Evolutionary conservation across 305 asterid species (phyloP).

Genomic region (Galium porrigens): DNA sequence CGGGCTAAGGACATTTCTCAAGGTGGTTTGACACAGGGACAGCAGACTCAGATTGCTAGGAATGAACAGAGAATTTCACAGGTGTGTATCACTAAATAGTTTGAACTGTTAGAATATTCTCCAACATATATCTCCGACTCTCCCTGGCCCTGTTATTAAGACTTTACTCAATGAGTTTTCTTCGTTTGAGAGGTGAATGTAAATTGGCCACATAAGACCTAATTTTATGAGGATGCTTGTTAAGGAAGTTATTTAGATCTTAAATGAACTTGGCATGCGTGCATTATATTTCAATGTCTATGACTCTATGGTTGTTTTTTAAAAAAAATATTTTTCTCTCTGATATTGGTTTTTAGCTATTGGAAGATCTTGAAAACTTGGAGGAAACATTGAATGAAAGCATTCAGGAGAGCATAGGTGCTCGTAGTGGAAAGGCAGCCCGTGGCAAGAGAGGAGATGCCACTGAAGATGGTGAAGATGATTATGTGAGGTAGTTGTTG

Average conservation of each 20-base stretch:
- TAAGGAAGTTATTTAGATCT: not conserved
- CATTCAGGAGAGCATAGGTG: constrained; percentile 83
- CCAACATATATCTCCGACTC: not conserved
- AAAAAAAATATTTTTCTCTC: constrained; percentile 5
- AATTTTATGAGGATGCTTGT: not conserved
- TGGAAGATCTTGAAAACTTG: constrained; percentile 96
- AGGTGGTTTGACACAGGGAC: constrained; percentile 98
- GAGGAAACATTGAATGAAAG: constrained; percentile 96
- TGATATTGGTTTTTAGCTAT: constrained; percentile 30
- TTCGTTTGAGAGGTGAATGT: not conserved
- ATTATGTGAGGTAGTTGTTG: constrained; percentile 41
- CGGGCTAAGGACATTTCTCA: constrained; percentile 96
- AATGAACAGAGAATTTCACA: constrained; percentile 91
- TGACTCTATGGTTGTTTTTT: no score
- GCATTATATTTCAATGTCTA: not conserved
- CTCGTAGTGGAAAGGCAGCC: constrained; percentile 51
- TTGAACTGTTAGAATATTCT: not conserved
- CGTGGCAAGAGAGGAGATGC: constrained; percentile 52
- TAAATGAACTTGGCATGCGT: not conserved
- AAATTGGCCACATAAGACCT: not conserved
- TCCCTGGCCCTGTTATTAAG: not conserved
- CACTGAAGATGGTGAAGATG: constrained; percentile 53
- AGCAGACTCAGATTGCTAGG: constrained; percentile 99
- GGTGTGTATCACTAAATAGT: constrained; percentile 30
- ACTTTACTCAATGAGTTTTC: not conserved